Percentiles rank a stretch among this genome's conserved stretches.
These are phyloP conservation scores for Sedum album DNA, from an alignment of 164 flowering plant genomes.

Conservation along the genomic window DNA sequence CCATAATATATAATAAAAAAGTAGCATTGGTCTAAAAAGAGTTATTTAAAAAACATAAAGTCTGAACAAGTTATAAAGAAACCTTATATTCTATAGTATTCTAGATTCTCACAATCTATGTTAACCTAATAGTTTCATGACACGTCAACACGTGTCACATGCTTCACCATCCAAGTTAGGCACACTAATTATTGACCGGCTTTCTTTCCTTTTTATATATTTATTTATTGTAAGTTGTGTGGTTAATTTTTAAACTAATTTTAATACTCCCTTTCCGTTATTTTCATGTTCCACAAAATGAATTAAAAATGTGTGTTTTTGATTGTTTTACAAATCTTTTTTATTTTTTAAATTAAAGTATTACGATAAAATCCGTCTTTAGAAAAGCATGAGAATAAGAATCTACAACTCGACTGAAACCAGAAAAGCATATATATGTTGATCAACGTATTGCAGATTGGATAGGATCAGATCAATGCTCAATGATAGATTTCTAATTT, in stretches of 20 bases:
- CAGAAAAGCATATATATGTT: not conserved
- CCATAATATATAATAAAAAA: not conserved
- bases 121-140: not conserved
- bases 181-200: not conserved
- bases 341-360: too few species aligned
- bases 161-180: constrained; percentile 4
- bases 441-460: not conserved
- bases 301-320: too few species aligned
- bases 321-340: too few species aligned
- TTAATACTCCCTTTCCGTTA: not conserved
- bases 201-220: not conserved
- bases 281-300: too few species aligned
- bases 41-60: not conserved
- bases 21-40: not conserved
- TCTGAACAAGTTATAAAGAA: not conserved
- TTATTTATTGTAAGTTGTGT: too few species aligned
- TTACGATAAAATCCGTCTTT: too few species aligned
- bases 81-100: not conserved
- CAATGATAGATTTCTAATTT: not conserved
- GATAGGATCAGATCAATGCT: not conserved
- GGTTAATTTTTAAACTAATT: too few species aligned
- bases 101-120: constrained; percentile 4
- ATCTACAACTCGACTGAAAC: not conserved
- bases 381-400: too few species aligned
- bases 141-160: constrained; percentile 6